Conservation (phyloP, 345 rosid genomes). For the Eucalyptus pauciflora region DNA sequence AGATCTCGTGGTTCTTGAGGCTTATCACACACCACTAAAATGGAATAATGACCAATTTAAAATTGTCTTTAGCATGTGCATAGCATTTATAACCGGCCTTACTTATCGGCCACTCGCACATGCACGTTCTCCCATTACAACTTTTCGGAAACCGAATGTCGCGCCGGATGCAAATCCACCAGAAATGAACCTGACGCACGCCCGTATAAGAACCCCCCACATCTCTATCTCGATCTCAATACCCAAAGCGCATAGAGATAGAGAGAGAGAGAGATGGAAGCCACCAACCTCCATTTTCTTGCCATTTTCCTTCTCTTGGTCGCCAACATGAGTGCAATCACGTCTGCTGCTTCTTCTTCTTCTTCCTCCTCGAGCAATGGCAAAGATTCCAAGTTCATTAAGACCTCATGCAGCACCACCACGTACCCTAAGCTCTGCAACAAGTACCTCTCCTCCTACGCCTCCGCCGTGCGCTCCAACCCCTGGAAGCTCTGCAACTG, state of each 20-base stretch:
- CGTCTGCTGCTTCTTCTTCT: slow-evolving; percentile 3
- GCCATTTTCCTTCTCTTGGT: not conserved
- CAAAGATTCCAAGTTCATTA: slow-evolving; percentile 12
- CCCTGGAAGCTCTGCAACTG: slow-evolving; percentile 42
- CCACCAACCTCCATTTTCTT: not conserved
- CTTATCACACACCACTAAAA: not conserved
- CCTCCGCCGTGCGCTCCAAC: slow-evolving; percentile 31
- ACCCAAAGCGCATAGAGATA: not conserved
- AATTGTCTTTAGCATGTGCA: not conserved
- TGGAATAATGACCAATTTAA: not conserved
- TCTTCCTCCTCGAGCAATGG: slow-evolving; percentile 7
- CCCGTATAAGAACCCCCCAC: not conserved
- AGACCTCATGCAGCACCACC: slow-evolving; percentile 43
- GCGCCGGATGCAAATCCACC: not conserved
- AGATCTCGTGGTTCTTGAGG: not conserved
- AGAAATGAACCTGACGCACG: not conserved
- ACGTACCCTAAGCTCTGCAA: slow-evolving; percentile 44
- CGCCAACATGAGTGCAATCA: not conserved
- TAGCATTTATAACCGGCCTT: not conserved
- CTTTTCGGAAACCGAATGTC: not conserved
- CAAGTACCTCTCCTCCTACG: slow-evolving; percentile 34
- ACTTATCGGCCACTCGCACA: not conserved
- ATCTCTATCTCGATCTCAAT: not conserved
- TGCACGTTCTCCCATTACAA: not conserved
- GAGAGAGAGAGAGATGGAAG: not conserved